Evolutionary conservation across 495 filamentous ascomycete species (phyloP).

Genomic region (Saxispiralis lemnorum): DNA sequence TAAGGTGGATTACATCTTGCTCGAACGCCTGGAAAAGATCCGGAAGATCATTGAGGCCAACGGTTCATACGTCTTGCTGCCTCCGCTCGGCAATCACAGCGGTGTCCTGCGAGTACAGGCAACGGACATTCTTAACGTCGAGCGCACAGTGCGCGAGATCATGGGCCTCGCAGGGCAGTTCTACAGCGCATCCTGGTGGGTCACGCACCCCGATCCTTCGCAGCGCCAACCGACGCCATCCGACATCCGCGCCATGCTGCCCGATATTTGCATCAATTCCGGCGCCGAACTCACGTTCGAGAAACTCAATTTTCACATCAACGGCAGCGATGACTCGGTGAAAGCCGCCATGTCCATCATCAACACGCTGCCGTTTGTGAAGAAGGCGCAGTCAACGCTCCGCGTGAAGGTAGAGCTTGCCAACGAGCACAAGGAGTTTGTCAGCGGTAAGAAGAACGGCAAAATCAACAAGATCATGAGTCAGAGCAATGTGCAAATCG

Average conservation of each 20-base stretch:
- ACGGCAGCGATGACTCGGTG: constrained; percentile 85
- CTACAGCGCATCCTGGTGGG: constrained; percentile 93
- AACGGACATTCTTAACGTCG: constrained; percentile 76
- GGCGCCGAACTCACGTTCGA: constrained; percentile 89
- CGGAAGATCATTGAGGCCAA: constrained; percentile 95
- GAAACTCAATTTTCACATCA: constrained; percentile 80
- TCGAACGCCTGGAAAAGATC: constrained; percentile 84
- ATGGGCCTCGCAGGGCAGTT: constrained; percentile 94
- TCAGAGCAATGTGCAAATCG: constrained; percentile 94
- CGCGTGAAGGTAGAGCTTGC: constrained; percentile 95
- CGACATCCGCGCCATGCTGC: constrained; percentile 76
- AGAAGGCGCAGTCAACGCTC: constrained; percentile 74
- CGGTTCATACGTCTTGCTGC: constrained; percentile 81
- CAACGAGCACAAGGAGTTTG: constrained; percentile 98
- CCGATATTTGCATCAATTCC: constrained; percentile 89
- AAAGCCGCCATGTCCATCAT: constrained; percentile 86
- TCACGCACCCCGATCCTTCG: constrained; percentile 57
- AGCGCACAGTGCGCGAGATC: constrained; percentile 82
- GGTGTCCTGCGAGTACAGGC: constrained; percentile 76
- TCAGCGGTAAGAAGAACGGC: constrained; percentile 97
- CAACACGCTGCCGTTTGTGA: constrained; percentile 76
- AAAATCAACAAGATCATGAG: constrained; percentile 99
- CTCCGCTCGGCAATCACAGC: constrained; percentile 62
- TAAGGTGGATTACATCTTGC: constrained; percentile 85
- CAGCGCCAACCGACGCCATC: constrained; percentile 52